A percentile compares a stretch with the other conserved stretches of the same genome.
phyloP scores from a whole-genome alignment of 1,284 basidiomycete genomes.

The Gastroboletus turbinatus region DNA sequence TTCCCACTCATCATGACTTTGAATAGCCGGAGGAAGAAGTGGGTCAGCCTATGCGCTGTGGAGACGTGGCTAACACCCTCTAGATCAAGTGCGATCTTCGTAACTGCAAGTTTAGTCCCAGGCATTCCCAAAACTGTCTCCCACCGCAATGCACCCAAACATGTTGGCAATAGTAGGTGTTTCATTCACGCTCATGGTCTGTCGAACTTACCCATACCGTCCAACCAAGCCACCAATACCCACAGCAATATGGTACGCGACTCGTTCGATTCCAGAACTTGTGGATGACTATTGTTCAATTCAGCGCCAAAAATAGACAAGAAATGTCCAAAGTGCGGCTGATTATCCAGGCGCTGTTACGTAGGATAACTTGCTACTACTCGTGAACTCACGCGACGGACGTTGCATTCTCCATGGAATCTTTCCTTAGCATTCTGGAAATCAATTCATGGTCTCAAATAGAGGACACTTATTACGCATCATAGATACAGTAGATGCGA shows the following conservation, averaged over 20 bases:
- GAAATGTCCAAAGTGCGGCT: slow-evolving; percentile 31
- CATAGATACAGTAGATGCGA: slow-evolving; percentile 2
- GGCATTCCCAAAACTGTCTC: slow-evolving; percentile 50
- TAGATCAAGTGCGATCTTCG: slow-evolving; percentile 63
- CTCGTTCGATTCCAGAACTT: slow-evolving; percentile 44
- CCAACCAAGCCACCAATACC: slow-evolving; percentile 55
- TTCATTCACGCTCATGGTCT: neutral
- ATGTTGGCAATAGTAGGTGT: slow-evolving; percentile 73
- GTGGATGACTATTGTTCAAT: slow-evolving; percentile 43
- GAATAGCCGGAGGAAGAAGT: slow-evolving; percentile 65
- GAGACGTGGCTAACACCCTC: slow-evolving; percentile 12
- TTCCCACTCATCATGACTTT: slow-evolving; percentile 9
- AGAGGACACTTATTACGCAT: slow-evolving; percentile 10
- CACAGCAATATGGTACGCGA: slow-evolving; percentile 60
- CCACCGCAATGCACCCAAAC: slow-evolving; percentile 52
- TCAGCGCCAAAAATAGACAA: slow-evolving; percentile 36
- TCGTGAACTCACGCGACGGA: slow-evolving; percentile 4
- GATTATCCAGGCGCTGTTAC: slow-evolving; percentile 8
- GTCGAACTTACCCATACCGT: slow-evolving; percentile 11
- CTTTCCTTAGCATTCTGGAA: slow-evolving; percentile 8
- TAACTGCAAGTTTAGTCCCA: slow-evolving; percentile 65
- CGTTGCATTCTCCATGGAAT: slow-evolving; percentile 9
- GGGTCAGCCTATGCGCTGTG: slow-evolving; percentile 9
- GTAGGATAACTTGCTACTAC: slow-evolving; percentile 3
- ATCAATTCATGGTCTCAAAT: slow-evolving; percentile 10